phyloP scores from a whole-genome alignment of 208 protist genomes.

The Leptomonas pyrrhocoris region DNA sequence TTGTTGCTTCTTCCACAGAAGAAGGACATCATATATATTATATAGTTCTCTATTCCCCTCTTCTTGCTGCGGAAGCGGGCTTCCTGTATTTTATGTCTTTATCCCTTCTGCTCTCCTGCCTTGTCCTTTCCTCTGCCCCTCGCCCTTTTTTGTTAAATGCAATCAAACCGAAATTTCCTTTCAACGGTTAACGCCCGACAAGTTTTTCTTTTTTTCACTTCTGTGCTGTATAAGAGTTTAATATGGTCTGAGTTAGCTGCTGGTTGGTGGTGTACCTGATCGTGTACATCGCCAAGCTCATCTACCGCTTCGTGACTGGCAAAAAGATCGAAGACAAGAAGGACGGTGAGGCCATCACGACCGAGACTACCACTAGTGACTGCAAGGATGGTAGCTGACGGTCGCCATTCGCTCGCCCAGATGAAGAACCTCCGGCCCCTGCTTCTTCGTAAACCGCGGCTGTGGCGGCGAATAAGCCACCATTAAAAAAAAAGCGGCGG shows the following conservation, averaged over 20 bases:
- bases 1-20: too few species aligned
- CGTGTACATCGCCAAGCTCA: conserved; percentile 38
- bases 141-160: too few species aligned
- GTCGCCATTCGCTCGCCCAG: conserved; percentile 30
- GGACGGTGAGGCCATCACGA: background rate
- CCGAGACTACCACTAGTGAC: background rate
- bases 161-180: too few species aligned
- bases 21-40: too few species aligned
- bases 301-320: conserved; percentile 29
- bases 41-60: too few species aligned
- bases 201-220: conserved; percentile 5
- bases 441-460: conserved; percentile 20
- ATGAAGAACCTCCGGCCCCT: conserved; percentile 23
- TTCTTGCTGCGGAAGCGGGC: too few species aligned
- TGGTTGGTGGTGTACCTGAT: conserved; percentile 67
- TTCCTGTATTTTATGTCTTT: too few species aligned
- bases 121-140: too few species aligned
- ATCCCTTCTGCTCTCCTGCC: too few species aligned
- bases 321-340: conserved; percentile 19
- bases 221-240: background rate
- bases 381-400: conserved; percentile 33
- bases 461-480: conserved; percentile 4
- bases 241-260: conserved; percentile 50
- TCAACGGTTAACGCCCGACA: too few species aligned
- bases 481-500: conserved; percentile 5